Percentiles rank a stretch among this genome's conserved stretches.
Conservation (phyloP, 306 rosid genomes). For the Cucurbita pepo region DNA sequence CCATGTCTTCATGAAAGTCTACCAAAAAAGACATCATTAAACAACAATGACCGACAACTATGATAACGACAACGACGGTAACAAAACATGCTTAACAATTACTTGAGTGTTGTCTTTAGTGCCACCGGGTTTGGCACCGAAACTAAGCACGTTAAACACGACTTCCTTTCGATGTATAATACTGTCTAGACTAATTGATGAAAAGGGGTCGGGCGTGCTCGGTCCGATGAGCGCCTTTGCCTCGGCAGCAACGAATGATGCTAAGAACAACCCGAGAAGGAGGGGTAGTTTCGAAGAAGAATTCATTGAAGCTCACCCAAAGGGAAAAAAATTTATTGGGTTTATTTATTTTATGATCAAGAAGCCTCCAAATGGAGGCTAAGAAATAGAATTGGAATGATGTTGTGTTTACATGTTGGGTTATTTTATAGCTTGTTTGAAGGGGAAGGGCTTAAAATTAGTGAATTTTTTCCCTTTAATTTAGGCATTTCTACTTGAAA, state of each 20-base stretch:
- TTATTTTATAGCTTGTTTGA: constrained; percentile 12
- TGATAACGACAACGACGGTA: not conserved
- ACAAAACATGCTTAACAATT: not conserved
- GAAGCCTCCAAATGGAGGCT: constrained; percentile 32
- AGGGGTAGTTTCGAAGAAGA: constrained; percentile 5
- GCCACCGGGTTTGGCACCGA: constrained; percentile 46
- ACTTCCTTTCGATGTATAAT: constrained; percentile 6
- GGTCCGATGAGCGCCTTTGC: not conserved
- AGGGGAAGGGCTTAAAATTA: constrained; percentile 5
- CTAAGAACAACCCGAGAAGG: constrained; percentile 7
- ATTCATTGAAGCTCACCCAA: constrained; percentile 21
- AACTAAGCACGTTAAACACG: constrained; percentile 21
- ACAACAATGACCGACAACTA: too few species aligned
- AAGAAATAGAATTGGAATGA: constrained; percentile 1
- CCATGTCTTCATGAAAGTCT: constrained; percentile 65
- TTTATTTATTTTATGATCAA: not conserved
- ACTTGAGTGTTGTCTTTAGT: constrained; percentile 33
- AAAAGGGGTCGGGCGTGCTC: constrained; percentile 10
- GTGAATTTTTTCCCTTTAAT: constrained; percentile 2
- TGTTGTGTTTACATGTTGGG: constrained; percentile 6
- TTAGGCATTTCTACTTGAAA: not conserved
- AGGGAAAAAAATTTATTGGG: not conserved
- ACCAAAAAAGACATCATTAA: not conserved
- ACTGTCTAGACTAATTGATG: not conserved
- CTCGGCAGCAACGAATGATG: not conserved